Percentiles rank a stretch among this genome's conserved stretches.
phyloP scores from a whole-genome alignment of 352 stramenopile species.

The Aphanomyces euteiches region DNA sequence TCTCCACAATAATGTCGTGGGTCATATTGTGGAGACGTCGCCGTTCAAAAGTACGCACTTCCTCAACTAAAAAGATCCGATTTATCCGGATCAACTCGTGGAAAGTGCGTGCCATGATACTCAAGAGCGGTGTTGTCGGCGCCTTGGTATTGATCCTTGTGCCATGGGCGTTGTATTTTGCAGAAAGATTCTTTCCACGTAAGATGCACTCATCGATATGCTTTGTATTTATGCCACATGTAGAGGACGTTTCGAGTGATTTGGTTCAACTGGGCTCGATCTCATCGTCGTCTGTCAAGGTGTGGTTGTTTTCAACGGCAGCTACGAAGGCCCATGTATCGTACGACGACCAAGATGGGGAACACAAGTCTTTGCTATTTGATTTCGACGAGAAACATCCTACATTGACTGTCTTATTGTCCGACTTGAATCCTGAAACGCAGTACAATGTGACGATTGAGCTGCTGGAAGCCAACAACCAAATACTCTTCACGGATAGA shows the following conservation, averaged over 20 bases:
- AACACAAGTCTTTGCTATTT: not conserved
- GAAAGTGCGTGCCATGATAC: too few species aligned
- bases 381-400: not conserved
- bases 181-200: not conserved
- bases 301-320: conserved; percentile 14
- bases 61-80: too few species aligned
- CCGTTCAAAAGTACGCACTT: too few species aligned
- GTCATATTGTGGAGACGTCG: too few species aligned
- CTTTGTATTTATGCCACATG: not conserved
- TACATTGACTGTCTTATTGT: not conserved
- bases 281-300: not conserved
- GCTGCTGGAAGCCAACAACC: conserved; percentile 4
- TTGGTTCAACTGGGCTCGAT: conserved; percentile 13
- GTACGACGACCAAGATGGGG: not conserved
- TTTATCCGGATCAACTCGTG: too few species aligned
- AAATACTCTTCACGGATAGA: not conserved
- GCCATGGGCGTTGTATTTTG: not conserved
- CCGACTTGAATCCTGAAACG: not conserved
- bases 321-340: not conserved
- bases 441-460: not conserved
- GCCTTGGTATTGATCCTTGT: not conserved
- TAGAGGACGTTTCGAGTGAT: not conserved
- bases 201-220: not conserved
- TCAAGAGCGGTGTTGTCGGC: too few species aligned
- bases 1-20: too few species aligned